Percentiles rank a stretch among this genome's conserved stretches.
These are phyloP conservation scores for Botrytis pseudocinerea DNA, from an alignment of 2,329 filamentous ascomycete genomes.

Conservation along the genomic window DNA sequence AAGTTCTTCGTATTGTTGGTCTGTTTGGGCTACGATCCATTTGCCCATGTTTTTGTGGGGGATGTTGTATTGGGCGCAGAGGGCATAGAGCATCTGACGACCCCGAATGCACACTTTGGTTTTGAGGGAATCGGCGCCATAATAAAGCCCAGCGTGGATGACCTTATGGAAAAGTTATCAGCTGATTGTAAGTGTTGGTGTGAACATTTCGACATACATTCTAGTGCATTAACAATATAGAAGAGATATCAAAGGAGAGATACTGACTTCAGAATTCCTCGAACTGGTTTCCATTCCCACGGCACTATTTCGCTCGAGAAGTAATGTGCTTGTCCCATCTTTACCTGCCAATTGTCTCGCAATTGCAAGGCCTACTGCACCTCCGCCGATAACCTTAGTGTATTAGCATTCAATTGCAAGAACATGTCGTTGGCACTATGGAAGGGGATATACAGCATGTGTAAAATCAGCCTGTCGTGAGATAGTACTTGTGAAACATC, in stretches of 20 bases:
- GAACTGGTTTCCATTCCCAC: constrained; percentile 71
- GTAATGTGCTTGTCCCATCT: constrained; percentile 61
- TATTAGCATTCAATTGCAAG: constrained; percentile 5
- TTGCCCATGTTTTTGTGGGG: constrained; percentile 77
- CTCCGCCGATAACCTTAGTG: constrained; percentile 55
- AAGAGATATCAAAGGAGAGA: background rate
- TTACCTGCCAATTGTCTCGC: constrained; percentile 61
- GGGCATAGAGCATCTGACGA: constrained; percentile 72
- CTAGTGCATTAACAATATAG: background rate
- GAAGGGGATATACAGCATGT: constrained; percentile 37
- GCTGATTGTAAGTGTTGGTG: background rate
- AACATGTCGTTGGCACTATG: constrained; percentile 1
- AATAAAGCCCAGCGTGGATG: constrained; percentile 84
- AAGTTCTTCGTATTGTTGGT: constrained; percentile 55
- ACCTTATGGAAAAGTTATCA: constrained; percentile 55
- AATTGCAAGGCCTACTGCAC: constrained; percentile 68
- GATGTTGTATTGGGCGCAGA: constrained; percentile 69
- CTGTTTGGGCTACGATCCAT: constrained; percentile 90
- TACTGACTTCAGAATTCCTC: constrained; percentile 62
- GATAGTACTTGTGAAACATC: constrained; percentile 35
- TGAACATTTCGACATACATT: background rate
- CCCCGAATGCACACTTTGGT: constrained; percentile 79
- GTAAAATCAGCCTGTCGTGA: constrained; percentile 39
- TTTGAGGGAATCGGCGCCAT: constrained; percentile 71
- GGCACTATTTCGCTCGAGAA: constrained; percentile 65